Percentiles rank a stretch among this genome's conserved stretches.
Evolutionary conservation across 805 yeast genomes (phyloP).

Genomic region (Diddensiella caesifluorescens): DNA sequence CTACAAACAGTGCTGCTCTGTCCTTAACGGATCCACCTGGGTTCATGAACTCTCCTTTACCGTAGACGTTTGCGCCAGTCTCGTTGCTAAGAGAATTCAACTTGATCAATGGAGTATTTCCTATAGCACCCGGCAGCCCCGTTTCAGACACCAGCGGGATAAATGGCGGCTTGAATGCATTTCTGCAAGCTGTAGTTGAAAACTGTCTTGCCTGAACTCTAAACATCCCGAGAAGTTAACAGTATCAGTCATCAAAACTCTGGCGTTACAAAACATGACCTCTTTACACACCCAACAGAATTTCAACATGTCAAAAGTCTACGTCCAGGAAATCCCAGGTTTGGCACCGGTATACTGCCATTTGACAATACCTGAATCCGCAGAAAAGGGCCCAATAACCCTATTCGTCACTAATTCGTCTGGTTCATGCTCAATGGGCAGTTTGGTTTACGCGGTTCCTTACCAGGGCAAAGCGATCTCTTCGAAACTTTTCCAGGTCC

Average conservation of each 20-base stretch:
- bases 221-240: too few species aligned
- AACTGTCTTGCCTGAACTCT: slow-evolving; percentile 2
- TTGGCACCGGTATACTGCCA: slow-evolving; percentile 11
- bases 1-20: slow-evolving; percentile 74
- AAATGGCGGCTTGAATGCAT: slow-evolving; percentile 41
- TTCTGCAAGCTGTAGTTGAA: not conserved
- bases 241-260: too few species aligned
- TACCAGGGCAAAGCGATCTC: slow-evolving; percentile 4
- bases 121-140: slow-evolving; percentile 80
- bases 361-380: slow-evolving; percentile 14
- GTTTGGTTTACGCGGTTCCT: slow-evolving; percentile 16
- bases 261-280: too few species aligned
- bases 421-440: slow-evolving; percentile 16
- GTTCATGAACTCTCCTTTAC: slow-evolving; percentile 87
- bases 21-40: slow-evolving; percentile 94
- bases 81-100: slow-evolving; percentile 52
- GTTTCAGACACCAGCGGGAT: slow-evolving; percentile 59
- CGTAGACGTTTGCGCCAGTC: slow-evolving; percentile 70
- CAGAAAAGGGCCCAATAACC: slow-evolving; percentile 9
- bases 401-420: slow-evolving; percentile 5
- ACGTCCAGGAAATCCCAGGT: slow-evolving; percentile 9
- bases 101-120: slow-evolving; percentile 83
- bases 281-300: too few species aligned
- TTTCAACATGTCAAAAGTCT: slow-evolving; percentile 6
- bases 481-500: slow-evolving; percentile 12